Evolutionary conservation across 2,329 filamentous ascomycete species (phyloP), one percentile per base, ranked within the genome.

Genomic region (Endothia cerciana): DNA sequence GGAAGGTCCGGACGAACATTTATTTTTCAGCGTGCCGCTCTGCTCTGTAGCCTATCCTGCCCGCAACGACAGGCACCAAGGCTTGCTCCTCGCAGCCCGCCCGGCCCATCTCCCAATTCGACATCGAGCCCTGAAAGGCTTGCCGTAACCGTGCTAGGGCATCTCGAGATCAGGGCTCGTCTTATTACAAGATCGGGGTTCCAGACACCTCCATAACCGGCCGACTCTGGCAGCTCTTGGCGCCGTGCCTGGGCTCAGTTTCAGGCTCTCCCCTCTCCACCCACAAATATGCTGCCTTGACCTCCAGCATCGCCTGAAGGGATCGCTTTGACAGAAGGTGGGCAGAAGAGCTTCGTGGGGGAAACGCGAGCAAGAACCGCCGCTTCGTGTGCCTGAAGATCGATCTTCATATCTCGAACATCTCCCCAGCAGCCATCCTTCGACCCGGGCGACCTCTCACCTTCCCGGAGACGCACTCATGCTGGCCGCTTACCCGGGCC

Each of bases 401-500:
- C 25, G 22, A 28, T 4, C 25, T 7, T 6, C 28, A 28, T 28
- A 51, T 28, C 22, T 15, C 25, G 6, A 25, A 6, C 47, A 15
- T 22, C 1, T 13, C 3, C 22, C 38, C 19, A 2, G 8, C 15
- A 2, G 30, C 4, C 33, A 17, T 22, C 22, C n/a, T 22, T 11
- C 25, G 5, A 30, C 5, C 7, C 36, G 1, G 13, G 10, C 55
- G 19, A 40, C 40, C 19, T 36, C 10, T 30, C 3, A 17, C 28
- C 17, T 51, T 36, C 8, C 3, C 30, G 7, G 73, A 73, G 71
- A 75, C 79, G 82, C 80, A 81, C 78, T 76, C 81, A 87, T 87
- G 85, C 83, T 86, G 73, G 83, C 81, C 72, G 76, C 85, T 77
- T 82, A 83, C 74, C 81, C 77, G 81, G 55, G 55, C 55, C 81